Evolutionary conservation across 495 filamentous ascomycete species (phyloP).

Genomic region (Aspergillus mulundensis): DNA sequence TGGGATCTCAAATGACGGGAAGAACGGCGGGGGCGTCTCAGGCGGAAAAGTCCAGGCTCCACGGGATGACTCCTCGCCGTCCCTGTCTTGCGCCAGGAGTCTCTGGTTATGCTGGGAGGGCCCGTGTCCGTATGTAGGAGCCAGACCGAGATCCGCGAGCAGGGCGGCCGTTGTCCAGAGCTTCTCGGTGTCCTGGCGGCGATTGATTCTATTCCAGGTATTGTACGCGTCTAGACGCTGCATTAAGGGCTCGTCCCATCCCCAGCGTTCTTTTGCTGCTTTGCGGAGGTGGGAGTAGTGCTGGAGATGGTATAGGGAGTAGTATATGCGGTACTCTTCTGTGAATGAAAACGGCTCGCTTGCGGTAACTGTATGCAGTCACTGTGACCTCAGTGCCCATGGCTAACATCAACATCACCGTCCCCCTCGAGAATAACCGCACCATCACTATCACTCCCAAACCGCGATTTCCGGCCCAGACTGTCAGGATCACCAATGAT

Average conservation of each 20-base stretch:
- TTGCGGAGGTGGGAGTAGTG: constrained; percentile 5
- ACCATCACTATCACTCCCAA: too few relatives aligned
- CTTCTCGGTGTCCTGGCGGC: background rate
- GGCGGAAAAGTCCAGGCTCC: constrained; percentile 1
- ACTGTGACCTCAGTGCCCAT: too few relatives aligned
- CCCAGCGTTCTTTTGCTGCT: background rate
- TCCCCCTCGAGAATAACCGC: too few relatives aligned
- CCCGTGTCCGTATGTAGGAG: background rate
- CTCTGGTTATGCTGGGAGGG: background rate
- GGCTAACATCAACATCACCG: too few relatives aligned
- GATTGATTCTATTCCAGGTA: background rate
- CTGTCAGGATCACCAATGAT: too few relatives aligned
- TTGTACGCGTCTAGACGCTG: background rate
- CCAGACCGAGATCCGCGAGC: background rate
- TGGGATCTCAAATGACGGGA: constrained; percentile 1
- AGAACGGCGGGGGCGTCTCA: background rate
- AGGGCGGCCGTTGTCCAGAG: constrained; percentile 2
- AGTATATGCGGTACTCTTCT: constrained; percentile 16
- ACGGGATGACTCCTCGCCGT: background rate
- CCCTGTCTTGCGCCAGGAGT: background rate
- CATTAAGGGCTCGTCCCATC: background rate
- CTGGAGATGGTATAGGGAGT: constrained; percentile 8
- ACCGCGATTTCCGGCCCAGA: too few relatives aligned
- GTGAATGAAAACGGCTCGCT: constrained; percentile 9
- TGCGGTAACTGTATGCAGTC: too few relatives aligned